Evolutionary conservation across 169 alveolate genomes (phyloP).

Genomic region (Cryptosporidium sp.): DNA sequence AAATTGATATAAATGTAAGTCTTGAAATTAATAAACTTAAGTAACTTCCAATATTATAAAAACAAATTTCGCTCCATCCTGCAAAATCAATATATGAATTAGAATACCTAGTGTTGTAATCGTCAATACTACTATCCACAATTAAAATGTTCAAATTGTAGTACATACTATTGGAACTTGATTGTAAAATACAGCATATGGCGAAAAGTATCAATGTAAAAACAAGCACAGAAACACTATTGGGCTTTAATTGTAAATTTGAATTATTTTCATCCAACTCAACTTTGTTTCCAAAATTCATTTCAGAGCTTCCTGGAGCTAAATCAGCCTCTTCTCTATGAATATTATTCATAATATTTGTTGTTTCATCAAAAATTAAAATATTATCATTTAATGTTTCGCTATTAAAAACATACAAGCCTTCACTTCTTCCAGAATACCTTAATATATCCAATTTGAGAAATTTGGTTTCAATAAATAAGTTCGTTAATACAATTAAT

Average conservation of each 20-base stretch:
- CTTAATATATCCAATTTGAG: slow-evolving; percentile 16
- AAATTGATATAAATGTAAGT: slow-evolving; percentile 15
- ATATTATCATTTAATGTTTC: slow-evolving; percentile 20
- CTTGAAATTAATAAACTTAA: slow-evolving; percentile 19
- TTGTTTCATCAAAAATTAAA: slow-evolving; percentile 28
- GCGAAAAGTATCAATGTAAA: slow-evolving; percentile 6
- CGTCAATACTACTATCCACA: not conserved
- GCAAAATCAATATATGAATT: not conserved
- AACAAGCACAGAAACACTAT: not conserved
- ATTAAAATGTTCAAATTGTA: slow-evolving; percentile 13
- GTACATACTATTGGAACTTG: slow-evolving; percentile 46
- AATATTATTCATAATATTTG: slow-evolving; percentile 5
- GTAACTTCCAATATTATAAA: slow-evolving; percentile 21
- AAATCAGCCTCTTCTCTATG: not conserved
- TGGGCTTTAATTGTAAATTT: not conserved
- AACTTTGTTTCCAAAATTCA: not conserved
- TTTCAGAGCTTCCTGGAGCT: not conserved
- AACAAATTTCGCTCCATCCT: slow-evolving; percentile 53
- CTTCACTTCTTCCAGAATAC: not conserved
- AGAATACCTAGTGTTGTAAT: not conserved
- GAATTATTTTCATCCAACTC: not conserved
- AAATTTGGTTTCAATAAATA: not conserved
- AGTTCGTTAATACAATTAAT: not conserved
- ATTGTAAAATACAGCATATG: slow-evolving; percentile 14
- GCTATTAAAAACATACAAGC: not conserved